These are phyloP conservation scores for Nothophytophthora sp. DNA, from an alignment of 352 stramenopile species.

Conservation along the genomic window DNA sequence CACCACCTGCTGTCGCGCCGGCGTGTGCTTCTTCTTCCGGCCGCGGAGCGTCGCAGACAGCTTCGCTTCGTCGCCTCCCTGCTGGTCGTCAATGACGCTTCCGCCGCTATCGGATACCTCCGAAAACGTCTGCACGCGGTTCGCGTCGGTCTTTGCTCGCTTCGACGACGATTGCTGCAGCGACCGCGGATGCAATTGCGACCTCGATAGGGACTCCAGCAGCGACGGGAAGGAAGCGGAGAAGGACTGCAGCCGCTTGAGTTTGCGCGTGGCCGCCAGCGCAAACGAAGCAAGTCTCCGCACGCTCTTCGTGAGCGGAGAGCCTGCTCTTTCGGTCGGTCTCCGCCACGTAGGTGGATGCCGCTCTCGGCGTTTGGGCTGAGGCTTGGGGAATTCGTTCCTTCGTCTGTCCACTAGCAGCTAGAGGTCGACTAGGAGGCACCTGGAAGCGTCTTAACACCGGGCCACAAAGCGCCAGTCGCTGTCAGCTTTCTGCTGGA, in stretches of 20 bases:
- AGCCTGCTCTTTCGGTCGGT: conserved; percentile 3
- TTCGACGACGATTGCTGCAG: conserved; percentile 4
- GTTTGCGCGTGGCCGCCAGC: conserved; percentile 18
- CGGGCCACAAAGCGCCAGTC: no score
- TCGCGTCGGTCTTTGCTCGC: conserved; percentile 7
- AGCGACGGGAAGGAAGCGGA: conserved; percentile 20
- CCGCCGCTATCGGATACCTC: conserved; percentile 22
- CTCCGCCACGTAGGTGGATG: not conserved
- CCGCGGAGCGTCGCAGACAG: conserved; percentile 21
- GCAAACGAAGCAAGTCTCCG: conserved; percentile 21
- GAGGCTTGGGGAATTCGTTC: no score
- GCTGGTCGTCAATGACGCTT: conserved; percentile 9
- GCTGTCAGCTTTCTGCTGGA: no score
- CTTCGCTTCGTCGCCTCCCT: conserved; percentile 1
- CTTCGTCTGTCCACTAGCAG: no score
- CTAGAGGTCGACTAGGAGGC: no score
- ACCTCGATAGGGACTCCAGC: conserved; percentile 4
- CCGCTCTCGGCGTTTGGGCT: not conserved
- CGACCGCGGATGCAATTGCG: conserved; percentile 6
- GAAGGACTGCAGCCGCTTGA: conserved; percentile 25
- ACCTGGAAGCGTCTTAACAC: no score
- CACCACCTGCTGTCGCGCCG: conserved; percentile 18
- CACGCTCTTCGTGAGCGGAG: conserved; percentile 12
- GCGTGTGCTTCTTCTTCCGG: conserved; percentile 27
- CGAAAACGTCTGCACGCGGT: conserved; percentile 26